These are phyloP conservation scores for Arachis monticola DNA, from an alignment of 331 rosid species.

Conservation along the genomic window DNA sequence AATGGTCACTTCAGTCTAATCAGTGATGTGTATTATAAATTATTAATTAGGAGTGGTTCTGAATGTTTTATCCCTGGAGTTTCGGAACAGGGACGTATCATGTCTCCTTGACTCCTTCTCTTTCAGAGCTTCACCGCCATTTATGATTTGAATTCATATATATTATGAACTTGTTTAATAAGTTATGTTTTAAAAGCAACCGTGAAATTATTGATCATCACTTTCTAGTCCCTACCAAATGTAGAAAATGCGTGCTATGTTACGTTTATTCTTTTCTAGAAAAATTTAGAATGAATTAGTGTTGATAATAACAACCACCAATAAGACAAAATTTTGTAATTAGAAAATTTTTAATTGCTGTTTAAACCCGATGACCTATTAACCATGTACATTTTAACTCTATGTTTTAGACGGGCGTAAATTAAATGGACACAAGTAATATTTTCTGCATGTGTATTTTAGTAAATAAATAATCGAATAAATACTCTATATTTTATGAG, in stretches of 20 bases:
- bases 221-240: constrained; percentile 15
- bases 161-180: neutral
- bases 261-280: neutral
- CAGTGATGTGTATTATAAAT: constrained; percentile 4
- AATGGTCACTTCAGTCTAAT: constrained; percentile 28
- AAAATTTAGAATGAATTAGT: too few relatives aligned
- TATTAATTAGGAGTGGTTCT: neutral
- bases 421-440: too few relatives aligned
- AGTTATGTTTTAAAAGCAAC: neutral
- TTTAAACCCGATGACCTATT: too few relatives aligned
- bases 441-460: too few relatives aligned
- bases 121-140: neutral
- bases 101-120: neutral
- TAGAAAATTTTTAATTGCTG: too few relatives aligned
- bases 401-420: too few relatives aligned
- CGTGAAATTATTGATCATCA: neutral
- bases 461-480: too few relatives aligned
- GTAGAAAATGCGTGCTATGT: neutral
- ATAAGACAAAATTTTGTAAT: too few relatives aligned
- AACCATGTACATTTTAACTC: too few relatives aligned
- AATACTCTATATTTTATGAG: too few relatives aligned
- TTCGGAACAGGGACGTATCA: constrained; percentile 26
- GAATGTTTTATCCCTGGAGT: constrained; percentile 11
- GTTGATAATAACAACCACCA: neutral
- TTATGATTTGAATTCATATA: neutral